phyloP scores from a whole-genome alignment of 257 asterid genomes.

The Hygrophila difformis region DNA sequence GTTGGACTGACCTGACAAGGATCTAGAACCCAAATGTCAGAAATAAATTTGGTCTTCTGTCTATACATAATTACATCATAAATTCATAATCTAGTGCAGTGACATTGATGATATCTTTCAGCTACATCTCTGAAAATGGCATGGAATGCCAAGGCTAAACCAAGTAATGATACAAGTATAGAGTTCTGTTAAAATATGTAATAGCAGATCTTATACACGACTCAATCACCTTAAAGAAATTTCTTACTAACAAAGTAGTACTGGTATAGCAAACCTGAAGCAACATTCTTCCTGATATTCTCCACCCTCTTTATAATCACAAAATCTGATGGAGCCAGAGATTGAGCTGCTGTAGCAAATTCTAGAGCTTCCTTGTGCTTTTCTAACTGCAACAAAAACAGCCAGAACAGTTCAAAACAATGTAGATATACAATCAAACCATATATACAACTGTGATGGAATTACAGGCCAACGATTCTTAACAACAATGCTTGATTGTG shows the following conservation, averaged over 20 bases:
- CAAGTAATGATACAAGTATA: no score
- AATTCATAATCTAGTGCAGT: no score
- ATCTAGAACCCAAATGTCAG: no score
- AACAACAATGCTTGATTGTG: background rate
- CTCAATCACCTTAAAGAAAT: slow-evolving; percentile 6
- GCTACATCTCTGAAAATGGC: no score
- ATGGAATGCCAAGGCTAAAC: no score
- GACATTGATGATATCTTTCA: no score
- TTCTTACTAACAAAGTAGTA: slow-evolving; percentile 12
- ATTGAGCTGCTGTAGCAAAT: slow-evolving; percentile 68
- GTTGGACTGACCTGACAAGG: slow-evolving; percentile 9
- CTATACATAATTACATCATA: background rate
- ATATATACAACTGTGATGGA: background rate
- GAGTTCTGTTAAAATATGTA: no score
- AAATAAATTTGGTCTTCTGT: no score
- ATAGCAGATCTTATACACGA: no score
- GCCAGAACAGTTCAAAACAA: slow-evolving; percentile 16
- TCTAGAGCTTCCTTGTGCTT: slow-evolving; percentile 78
- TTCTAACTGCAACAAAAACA: slow-evolving; percentile 46
- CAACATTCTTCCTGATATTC: slow-evolving; percentile 42
- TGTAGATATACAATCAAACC: background rate
- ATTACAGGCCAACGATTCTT: slow-evolving; percentile 2
- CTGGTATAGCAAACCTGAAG: slow-evolving; percentile 53
- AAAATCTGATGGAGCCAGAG: slow-evolving; percentile 54
- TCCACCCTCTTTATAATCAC: slow-evolving; percentile 62